Evolutionary conservation across 1,139 yeast species (phyloP), one percentile per base, ranked within the genome.

Genomic region (Taphrina confusa): DNA sequence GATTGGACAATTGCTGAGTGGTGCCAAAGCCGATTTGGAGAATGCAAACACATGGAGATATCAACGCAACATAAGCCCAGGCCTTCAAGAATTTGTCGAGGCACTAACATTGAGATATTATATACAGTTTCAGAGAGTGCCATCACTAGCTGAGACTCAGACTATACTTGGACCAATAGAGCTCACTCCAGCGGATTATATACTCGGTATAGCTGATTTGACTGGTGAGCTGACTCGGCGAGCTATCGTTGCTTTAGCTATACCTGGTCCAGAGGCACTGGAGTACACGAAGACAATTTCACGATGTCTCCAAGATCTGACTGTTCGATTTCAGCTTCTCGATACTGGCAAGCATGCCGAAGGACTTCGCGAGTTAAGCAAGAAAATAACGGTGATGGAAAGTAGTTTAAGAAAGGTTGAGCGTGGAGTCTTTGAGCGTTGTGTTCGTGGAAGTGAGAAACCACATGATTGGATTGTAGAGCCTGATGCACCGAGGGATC

Each of bases 171-270:
- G 52, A 20, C 40, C 36, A 6, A 31, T 44, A 5, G 46, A 37
- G 2, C 28, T 60, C 9, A 40, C 57, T 3, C 34, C 34, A 9
- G 45, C 58, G 9, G 75, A 74, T 64, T 73, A 69, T 61, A 66
- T 73, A 31, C 70, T 73, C 72, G 76, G 76, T 0, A 60, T 74
- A n/a, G 72, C 73, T 58, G 76, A 74, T 62, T 68, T 73, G 50
- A 72, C 76, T 0, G 76, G 76, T 1, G 76, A 74, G 56, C 66
- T 74, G 23, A 73, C 74, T 75, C 63, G 75, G 30, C 68, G 65
- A 49, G 66, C 73, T 11, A 71, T 72, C 16, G 30, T 60, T 8
- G 56, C 46, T 28, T 28, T 60, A 8, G 52, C 52, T 3, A 25
- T 47, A 11, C 40, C 52, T 1, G 39, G 23, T 11, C 23, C 40